Base-by-base conservation (phyloP, 805 yeast genomes). In the Saturnispora saitoi region DNA sequence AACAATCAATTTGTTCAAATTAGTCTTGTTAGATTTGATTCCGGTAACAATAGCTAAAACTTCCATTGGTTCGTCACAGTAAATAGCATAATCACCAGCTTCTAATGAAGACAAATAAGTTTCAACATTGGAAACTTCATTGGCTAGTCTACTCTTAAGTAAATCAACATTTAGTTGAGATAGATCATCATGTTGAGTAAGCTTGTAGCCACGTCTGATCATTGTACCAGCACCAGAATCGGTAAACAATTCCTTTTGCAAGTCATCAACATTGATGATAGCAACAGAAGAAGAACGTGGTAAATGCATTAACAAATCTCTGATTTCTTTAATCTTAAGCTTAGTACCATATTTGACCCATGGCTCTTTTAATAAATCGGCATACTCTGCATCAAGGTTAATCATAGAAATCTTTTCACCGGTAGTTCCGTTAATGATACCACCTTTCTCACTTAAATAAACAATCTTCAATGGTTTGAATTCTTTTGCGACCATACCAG, bases 321-420 rank as follows among this genome's bases (percentile, higher is more conserved):
- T 89, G 67, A 93, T 93, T 70, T 93, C 98, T 67, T 85, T 90
- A 66, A 93, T 91, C 73, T 93, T 93, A 66, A 93, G 77, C 71
- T 93, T 93, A 52, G 99, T 93, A 57, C 99, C 99, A 67, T 91
- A 93, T 68, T 93, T 91, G 58, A 93, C 98, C 99, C 99, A 93
- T 29, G 93, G 78, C 69, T 93, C 89, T 66, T 89, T 84, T 80
- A 93, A 72, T 59, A 93, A 73, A 46, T 77, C 86, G 36, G 90
- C 96, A 63, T 85, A 93, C 70, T 93, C 98, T 71, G 93, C 98
- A 64, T 93, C 99, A 61, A 93, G 76, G 67, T 93, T 93, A 65
- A 93, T 93, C 50, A 78, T 83, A 38, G 93, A 82, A 53, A 93
- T 80, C 65, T 86, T 90, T 64, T 90, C 95, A 43, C 93, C 90